Conservation (phyloP, 805 yeast species). For the Clavispora phyllophila region DNA sequence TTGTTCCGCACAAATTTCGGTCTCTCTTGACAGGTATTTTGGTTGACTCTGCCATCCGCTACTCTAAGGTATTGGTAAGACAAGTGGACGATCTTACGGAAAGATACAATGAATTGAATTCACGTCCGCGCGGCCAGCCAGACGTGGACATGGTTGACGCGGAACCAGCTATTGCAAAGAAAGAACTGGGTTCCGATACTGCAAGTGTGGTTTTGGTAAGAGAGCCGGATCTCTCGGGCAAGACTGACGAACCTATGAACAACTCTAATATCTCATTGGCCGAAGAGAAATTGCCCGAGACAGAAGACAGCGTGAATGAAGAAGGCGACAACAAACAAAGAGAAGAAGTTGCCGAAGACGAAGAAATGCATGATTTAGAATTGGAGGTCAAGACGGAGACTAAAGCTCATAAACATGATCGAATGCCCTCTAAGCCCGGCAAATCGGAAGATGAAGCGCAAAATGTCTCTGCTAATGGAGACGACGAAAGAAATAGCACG, state of each 20-base stretch:
- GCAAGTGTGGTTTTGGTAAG: background rate
- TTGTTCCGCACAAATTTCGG: slow-evolving; percentile 3
- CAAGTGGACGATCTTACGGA: slow-evolving; percentile 9
- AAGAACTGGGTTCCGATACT: background rate
- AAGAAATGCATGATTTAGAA: background rate
- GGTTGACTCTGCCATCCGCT: slow-evolving; percentile 10
- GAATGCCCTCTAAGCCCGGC: no score
- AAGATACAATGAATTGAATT: background rate
- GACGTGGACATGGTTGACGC: background rate
- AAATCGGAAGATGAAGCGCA: no score
- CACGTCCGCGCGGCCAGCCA: background rate
- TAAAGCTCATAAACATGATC: no score
- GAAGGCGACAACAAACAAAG: no score
- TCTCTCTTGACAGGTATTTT: slow-evolving; percentile 6
- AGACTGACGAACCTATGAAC: background rate
- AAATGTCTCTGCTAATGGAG: no score
- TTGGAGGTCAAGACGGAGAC: no score
- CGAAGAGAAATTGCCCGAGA: background rate
- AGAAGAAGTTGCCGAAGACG: background rate
- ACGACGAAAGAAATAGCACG: no score
- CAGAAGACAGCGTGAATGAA: background rate
- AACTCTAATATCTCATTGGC: background rate
- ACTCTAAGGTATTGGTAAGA: slow-evolving; percentile 5
- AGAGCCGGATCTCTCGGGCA: background rate
- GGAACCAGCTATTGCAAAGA: background rate